Base-by-base conservation (phyloP, 306 rosid species). In the Astragalus glycyphyllos region DNA sequence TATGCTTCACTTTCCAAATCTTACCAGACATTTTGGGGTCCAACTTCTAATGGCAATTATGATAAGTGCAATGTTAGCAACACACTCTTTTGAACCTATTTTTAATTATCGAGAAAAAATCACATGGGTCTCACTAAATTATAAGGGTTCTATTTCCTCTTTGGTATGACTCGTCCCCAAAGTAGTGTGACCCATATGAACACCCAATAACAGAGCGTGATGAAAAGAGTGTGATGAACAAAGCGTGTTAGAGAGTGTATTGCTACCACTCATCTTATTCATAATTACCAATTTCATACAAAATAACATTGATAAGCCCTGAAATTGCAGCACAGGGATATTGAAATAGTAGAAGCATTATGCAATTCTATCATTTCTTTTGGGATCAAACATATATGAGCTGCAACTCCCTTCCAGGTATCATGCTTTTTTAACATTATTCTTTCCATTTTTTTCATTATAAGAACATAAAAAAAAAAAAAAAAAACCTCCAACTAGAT, bases 261-360 rank as follows among this genome's bases (percentile, higher is more conserved):
- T 16, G 67, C 42, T 17, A 5, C 14, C 35, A 61, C 12, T 61
- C 41, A 29, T 61, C 26, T 61, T 5, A 57, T 7, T 20, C 59
- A 65, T 8, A 57, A 16, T 41, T 58, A 50, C 46, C 55, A 35
- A 63, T 26, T 74, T 48, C 72, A 58, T 57, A 50, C 57, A 29
- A 68, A 40, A 68, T 8, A 31, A 65, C 67, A 41, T 31, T 45
- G 17, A 55, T 64, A 50, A 55, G 11, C 40, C 59, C 58, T 47
- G 14, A 53, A 9, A 17, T 72, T 15, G 72, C 44, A 60, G 51
- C 64, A 77, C 12, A 69, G 6, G 41, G 34, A 32, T 67, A 35
- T 37, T 8, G 46, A 38, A 63, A 61, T 37, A 35, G 72, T 48
- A 54, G 59, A 72, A 57, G 56, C 69, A 41, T 23, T n/a, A n/a